Evolutionary conservation across 495 filamentous ascomycete species (phyloP).

Genomic region (Aspergillus heteromorphus): DNA sequence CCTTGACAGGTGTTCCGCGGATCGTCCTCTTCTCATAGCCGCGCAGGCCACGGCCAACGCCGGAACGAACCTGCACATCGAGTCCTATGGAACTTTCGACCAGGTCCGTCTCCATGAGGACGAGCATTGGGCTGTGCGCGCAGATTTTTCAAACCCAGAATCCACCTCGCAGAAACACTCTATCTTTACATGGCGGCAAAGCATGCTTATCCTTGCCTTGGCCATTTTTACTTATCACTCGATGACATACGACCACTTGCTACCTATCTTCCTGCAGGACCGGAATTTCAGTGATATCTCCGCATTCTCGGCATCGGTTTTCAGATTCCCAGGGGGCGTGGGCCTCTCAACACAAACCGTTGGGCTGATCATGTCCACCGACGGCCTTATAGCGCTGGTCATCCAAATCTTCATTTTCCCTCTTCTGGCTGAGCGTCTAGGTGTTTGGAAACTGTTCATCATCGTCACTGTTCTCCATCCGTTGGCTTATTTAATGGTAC

Average conservation of each 20-base stretch:
- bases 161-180: conserved; percentile 32
- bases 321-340: conserved; percentile 67
- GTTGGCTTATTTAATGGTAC: conserved; percentile 69
- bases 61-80: conserved; percentile 62
- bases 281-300: conserved; percentile 32
- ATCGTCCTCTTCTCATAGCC: conserved; percentile 67
- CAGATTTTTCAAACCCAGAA: conserved; percentile 39
- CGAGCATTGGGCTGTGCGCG: conserved; percentile 43
- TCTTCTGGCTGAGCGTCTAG: conserved; percentile 61
- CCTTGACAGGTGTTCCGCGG: conserved; percentile 50
- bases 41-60: conserved; percentile 65
- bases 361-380: conserved; percentile 72
- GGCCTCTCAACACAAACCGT: conserved; percentile 68
- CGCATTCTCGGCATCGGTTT: conserved; percentile 25
- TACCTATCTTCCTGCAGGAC: conserved; percentile 83
- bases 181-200: conserved; percentile 60
- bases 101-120: conserved; percentile 46
- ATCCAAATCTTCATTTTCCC: conserved; percentile 77
- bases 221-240: conserved; percentile 83
- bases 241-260: conserved; percentile 80
- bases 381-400: conserved; percentile 73
- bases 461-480: conserved; percentile 71
- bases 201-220: conserved; percentile 65
- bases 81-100: conserved; percentile 77
- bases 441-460: conserved; percentile 68